Evolutionary conservation across 306 rosid species (phyloP).

Genomic region (Acacia confusa): DNA sequence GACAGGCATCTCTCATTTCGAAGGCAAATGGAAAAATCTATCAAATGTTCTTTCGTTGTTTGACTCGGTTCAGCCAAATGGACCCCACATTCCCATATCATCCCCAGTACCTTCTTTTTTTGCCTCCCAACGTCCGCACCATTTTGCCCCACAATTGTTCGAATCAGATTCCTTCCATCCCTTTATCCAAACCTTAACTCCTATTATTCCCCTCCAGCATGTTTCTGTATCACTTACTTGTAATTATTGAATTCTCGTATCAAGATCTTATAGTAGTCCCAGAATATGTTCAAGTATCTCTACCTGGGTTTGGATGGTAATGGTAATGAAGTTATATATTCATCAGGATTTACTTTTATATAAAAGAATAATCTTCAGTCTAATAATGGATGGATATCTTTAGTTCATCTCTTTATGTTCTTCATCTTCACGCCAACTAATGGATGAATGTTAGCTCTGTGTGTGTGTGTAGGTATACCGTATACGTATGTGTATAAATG

Average conservation of each 20-base stretch:
- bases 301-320: neutral
- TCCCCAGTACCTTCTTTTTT: neutral
- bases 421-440: neutral
- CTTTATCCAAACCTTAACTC: neutral
- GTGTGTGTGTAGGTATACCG: neutral
- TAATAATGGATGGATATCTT: neutral
- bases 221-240: neutral
- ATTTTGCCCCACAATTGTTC: slow-evolving; percentile 20
- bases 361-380: neutral
- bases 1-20: slow-evolving; percentile 19
- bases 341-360: neutral
- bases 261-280: neutral
- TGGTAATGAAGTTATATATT: neutral
- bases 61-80: slow-evolving; percentile 10
- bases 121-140: neutral
- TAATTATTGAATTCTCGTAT: neutral
- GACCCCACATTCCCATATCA: slow-evolving; percentile 15
- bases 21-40: neutral
- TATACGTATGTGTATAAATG: neutral
- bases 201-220: neutral
- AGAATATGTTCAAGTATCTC: neutral
- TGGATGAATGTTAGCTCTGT: neutral
- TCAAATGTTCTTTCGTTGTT: slow-evolving; percentile 2
- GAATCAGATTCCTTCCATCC: slow-evolving; percentile 28
- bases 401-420: neutral